Percentiles rank a stretch among this genome's conserved stretches.
phyloP scores from a whole-genome alignment of 208 protist genomes.

The Acanthamoeba lenticulata region DNA sequence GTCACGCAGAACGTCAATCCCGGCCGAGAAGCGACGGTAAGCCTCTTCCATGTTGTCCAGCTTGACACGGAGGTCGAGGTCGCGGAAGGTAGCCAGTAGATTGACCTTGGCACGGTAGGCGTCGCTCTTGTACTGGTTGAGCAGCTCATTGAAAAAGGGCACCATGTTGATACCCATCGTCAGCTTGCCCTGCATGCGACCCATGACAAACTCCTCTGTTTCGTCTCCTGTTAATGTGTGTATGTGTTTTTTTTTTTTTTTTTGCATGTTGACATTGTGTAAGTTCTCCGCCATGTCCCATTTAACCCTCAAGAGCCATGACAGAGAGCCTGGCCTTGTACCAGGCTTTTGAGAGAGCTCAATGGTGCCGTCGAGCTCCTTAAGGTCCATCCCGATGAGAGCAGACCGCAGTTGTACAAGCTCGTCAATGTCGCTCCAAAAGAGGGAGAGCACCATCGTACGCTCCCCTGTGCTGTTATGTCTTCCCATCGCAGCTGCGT shows the following conservation, averaged over 20 bases:
- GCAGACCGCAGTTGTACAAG: not conserved
- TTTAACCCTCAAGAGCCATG: not conserved
- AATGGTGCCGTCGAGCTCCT: constrained; percentile 7
- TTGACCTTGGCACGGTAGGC: not conserved
- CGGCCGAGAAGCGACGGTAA: not conserved
- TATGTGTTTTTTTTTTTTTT: no score
- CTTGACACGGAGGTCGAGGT: constrained; percentile 32
- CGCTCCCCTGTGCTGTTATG: constrained; percentile 12
- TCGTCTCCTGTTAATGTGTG: constrained; percentile 3
- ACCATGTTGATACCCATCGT: not conserved
- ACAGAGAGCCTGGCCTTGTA: not conserved
- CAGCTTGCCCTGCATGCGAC: not conserved
- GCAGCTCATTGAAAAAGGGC: constrained; percentile 6
- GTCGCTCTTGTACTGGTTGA: constrained; percentile 11
- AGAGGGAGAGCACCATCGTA: not conserved
- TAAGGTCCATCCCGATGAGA: not conserved
- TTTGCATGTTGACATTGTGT: not conserved
- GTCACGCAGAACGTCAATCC: not conserved
- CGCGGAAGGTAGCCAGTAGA: constrained; percentile 10
- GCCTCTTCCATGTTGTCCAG: not conserved
- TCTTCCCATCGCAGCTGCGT: not conserved
- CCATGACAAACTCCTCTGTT: constrained; percentile 1
- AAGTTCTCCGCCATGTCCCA: not conserved
- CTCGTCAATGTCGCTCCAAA: constrained; percentile 22
- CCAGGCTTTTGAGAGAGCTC: not conserved